Conservation (phyloP, 768 basidiomycete genomes). For the Tremella fuciformis region DNA sequence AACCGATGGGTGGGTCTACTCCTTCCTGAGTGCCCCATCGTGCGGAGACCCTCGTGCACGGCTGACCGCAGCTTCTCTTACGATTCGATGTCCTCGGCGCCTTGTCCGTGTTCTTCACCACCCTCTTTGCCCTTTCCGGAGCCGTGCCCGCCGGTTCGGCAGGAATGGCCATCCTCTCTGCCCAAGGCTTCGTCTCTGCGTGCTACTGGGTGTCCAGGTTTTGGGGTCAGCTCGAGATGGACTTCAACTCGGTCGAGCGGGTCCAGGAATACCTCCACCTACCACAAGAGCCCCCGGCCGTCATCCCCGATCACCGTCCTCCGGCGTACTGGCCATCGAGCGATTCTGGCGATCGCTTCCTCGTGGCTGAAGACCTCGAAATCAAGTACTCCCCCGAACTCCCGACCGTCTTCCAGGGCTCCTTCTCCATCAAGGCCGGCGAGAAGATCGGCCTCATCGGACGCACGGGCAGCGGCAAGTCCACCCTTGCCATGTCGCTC, state of each 20-base stretch:
- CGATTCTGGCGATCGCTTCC: constrained; percentile 59
- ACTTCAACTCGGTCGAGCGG: constrained; percentile 73
- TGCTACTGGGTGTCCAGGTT: constrained; percentile 50
- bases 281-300: constrained; percentile 76
- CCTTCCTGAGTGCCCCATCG: neutral
- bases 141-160: constrained; percentile 55
- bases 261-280: constrained; percentile 86
- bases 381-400: constrained; percentile 82
- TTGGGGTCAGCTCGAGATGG: constrained; percentile 52
- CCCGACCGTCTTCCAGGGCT: constrained; percentile 72
- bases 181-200: constrained; percentile 61
- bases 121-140: constrained; percentile 66
- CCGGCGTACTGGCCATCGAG: constrained; percentile 93
- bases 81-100: constrained; percentile 78
- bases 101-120: constrained; percentile 69
- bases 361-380: constrained; percentile 70
- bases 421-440: constrained; percentile 67
- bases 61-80: constrained; percentile 60
- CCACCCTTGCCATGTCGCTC: constrained; percentile 77
- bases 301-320: constrained; percentile 69
- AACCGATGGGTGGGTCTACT: constrained; percentile 39
- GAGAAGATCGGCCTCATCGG: constrained; percentile 79
- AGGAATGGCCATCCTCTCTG: constrained; percentile 69
- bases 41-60: neutral
- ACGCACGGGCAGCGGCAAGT: constrained; percentile 60